phyloP scores from a whole-genome alignment of 352 stramenopile genomes.

The Phytopythium cucurbitacearum region DNA sequence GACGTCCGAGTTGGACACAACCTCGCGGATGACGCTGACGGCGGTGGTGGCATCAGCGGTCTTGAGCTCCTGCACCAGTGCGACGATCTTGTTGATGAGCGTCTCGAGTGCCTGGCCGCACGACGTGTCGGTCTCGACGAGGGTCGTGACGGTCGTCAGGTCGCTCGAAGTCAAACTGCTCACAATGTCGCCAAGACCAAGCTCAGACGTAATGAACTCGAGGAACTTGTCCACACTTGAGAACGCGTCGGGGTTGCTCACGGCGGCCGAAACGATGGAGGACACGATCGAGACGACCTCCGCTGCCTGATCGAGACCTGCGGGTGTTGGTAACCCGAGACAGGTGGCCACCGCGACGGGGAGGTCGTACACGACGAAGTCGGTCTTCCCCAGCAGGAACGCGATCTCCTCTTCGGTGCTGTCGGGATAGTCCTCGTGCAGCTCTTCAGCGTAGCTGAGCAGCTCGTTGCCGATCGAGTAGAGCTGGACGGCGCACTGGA shows the following conservation, averaged over 20 bases:
- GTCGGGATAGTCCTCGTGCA: conserved; percentile 25
- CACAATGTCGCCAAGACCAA: conserved; percentile 12
- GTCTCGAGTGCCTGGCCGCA: conserved; percentile 44
- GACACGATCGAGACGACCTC: conserved; percentile 31
- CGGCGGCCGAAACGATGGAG: conserved; percentile 23
- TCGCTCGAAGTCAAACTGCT: conserved; percentile 19
- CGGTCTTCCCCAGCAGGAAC: conserved; percentile 49
- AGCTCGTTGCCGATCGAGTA: conserved; percentile 43
- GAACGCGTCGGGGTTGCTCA: conserved; percentile 36
- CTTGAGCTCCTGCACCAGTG: conserved; percentile 36
- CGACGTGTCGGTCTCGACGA: conserved; percentile 30
- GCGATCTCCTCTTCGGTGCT: conserved; percentile 49
- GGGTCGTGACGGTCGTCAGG: conserved; percentile 19
- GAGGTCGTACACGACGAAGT: conserved; percentile 48
- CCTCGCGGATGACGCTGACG: conserved; percentile 32
- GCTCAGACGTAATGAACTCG: conserved; percentile 18
- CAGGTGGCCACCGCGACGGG: conserved; percentile 46
- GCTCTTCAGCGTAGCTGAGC: conserved; percentile 31
- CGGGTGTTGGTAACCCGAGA: conserved; percentile 20
- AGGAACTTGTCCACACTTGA: conserved; percentile 32
- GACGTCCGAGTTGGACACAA: conserved; percentile 34
- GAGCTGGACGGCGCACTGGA: conserved; percentile 49
- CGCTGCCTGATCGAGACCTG: conserved; percentile 22
- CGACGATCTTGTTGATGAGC: conserved; percentile 42
- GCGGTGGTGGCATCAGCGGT: conserved; percentile 15